phyloP scores from a whole-genome alignment of 1,284 basidiomycete genomes.

The Meira nashicola region DNA sequence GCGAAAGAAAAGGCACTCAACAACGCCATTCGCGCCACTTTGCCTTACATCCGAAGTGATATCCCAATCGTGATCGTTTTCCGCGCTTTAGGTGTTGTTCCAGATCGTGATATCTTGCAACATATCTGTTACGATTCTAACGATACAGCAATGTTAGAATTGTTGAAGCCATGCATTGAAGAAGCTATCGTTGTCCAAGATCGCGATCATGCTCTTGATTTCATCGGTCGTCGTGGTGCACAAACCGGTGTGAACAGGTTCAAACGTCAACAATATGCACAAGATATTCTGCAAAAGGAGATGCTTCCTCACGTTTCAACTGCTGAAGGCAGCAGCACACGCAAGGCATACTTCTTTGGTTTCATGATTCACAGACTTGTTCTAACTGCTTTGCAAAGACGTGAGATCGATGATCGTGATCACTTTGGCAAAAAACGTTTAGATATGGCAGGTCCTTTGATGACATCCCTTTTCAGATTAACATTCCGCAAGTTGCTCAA shows the following conservation, averaged over 20 bases:
- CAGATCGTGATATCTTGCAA: slow-evolving; percentile 93
- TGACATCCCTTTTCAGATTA: slow-evolving; percentile 95
- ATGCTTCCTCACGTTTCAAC: slow-evolving; percentile 97
- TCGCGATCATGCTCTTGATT: slow-evolving; percentile 83
- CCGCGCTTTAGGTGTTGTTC: slow-evolving; percentile 93
- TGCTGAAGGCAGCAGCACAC: slow-evolving; percentile 89
- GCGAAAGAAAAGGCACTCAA: slow-evolving; percentile 75
- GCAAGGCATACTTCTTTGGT: slow-evolving; percentile 99
- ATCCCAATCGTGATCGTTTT: slow-evolving; percentile 99
- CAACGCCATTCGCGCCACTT: slow-evolving; percentile 92
- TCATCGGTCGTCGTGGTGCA: slow-evolving; percentile 96
- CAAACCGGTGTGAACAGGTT: slow-evolving; percentile 87
- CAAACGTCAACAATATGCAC: slow-evolving; percentile 88
- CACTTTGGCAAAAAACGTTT: slow-evolving; percentile 98
- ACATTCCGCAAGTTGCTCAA: slow-evolving; percentile 93
- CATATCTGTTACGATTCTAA: slow-evolving; percentile 98
- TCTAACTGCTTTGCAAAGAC: slow-evolving; percentile 83
- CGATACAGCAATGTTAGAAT: slow-evolving; percentile 91
- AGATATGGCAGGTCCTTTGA: slow-evolving; percentile 88
- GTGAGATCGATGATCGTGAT: slow-evolving; percentile 97
- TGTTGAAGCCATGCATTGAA: slow-evolving; percentile 97
- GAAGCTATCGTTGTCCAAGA: slow-evolving; percentile 98
- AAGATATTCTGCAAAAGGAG: slow-evolving; percentile 97
- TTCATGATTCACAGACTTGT: slow-evolving; percentile 98
- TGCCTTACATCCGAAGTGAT: slow-evolving; percentile 97